A percentile compares a stretch with the other conserved stretches of the same genome.
These are phyloP conservation scores for Verbascum thapsus DNA, from an alignment of 257 asterid species.

Conservation along the genomic window DNA sequence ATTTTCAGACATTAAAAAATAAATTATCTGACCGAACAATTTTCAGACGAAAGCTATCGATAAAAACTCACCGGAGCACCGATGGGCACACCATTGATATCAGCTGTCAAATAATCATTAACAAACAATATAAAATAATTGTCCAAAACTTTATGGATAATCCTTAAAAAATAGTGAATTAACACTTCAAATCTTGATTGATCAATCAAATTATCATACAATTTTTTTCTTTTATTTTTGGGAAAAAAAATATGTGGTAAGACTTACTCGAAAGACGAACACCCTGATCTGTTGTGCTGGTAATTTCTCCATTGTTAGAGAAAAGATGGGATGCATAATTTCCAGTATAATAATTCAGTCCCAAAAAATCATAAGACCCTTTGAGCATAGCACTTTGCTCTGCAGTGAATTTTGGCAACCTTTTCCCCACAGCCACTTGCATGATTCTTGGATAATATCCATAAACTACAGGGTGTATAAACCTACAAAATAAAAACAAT, in stretches of 20 bases:
- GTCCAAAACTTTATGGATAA: not conserved
- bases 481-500: too few relatives aligned
- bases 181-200: not conserved
- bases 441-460: not conserved
- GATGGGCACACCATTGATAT: conserved; percentile 37
- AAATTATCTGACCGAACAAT: too few relatives aligned
- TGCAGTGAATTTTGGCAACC: not conserved
- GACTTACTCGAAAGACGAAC: not conserved
- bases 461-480: too few relatives aligned
- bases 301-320: not conserved
- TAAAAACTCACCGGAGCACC: conserved; percentile 40
- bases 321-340: not conserved
- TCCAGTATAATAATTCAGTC: not conserved
- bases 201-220: not conserved
- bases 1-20: too few relatives aligned
- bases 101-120: conserved; percentile 27
- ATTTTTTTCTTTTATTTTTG: not conserved
- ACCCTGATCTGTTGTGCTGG: not conserved
- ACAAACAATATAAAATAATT: not conserved
- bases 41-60: too few relatives aligned
- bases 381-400: not conserved
- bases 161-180: too few relatives aligned
- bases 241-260: not conserved
- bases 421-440: not conserved
- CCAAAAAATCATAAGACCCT: conserved; percentile 4